A percentile compares a stretch with the other conserved stretches of the same genome.
These are phyloP conservation scores for Stemphylium vesicarium DNA, from an alignment of 2,329 filamentous ascomycete genomes.

Conservation along the genomic window DNA sequence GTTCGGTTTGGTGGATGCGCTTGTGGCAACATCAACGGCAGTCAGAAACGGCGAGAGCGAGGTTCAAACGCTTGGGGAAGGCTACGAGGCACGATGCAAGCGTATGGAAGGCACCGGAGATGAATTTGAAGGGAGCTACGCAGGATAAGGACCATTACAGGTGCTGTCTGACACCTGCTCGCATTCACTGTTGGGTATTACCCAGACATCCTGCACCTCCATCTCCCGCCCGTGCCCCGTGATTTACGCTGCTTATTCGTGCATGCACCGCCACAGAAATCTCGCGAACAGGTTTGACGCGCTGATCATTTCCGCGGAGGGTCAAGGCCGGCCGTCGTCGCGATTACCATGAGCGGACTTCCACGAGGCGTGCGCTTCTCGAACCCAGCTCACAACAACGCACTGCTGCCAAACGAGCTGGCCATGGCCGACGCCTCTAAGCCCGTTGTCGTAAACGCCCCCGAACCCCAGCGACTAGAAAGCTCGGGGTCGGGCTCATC, in stretches of 20 bases:
- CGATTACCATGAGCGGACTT: constrained; percentile 30
- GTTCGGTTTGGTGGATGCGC: background rate
- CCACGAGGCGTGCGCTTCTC: constrained; percentile 39
- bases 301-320: constrained; percentile 18
- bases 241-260: background rate
- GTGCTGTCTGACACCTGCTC: too few species aligned
- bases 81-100: background rate
- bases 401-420: constrained; percentile 20
- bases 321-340: constrained; percentile 8
- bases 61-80: background rate
- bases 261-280: constrained; percentile 14
- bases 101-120: too few species aligned
- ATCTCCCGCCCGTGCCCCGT: background rate
- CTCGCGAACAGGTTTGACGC: constrained; percentile 9
- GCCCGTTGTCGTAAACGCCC: constrained; percentile 41
- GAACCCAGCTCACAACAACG: constrained; percentile 24
- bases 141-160: too few species aligned
- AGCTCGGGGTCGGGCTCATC: constrained; percentile 57
- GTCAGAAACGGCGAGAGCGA: background rate
- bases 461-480: constrained; percentile 19
- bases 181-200: background rate
- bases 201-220: background rate
- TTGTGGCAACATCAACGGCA: background rate
- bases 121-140: too few species aligned
- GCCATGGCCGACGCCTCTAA: constrained; percentile 36